A percentile compares a stretch with the other conserved stretches of the same genome.
Conservation (phyloP, 2,329 filamentous ascomycete species). For the Endoconidiophora polonica region DNA sequence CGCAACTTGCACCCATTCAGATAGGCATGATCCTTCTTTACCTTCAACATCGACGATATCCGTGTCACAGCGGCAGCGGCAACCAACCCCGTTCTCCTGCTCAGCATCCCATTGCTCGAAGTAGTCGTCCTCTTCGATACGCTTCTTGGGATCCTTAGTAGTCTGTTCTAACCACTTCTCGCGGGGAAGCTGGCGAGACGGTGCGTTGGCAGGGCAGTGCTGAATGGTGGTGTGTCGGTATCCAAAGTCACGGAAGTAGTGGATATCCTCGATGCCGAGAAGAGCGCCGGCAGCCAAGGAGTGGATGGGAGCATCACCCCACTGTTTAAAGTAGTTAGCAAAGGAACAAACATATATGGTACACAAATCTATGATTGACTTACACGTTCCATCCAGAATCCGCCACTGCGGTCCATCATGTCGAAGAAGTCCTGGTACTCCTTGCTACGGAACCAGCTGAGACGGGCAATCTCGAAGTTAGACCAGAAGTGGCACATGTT, state of each 20-base stretch:
- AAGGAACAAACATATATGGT: constrained; percentile 1
- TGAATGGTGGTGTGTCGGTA: constrained; percentile 98
- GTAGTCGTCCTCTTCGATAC: constrained; percentile 85
- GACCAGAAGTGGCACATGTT: constrained; percentile 99
- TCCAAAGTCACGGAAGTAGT: constrained; percentile 98
- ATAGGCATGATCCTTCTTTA: constrained; percentile 86
- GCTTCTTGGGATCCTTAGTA: constrained; percentile 64
- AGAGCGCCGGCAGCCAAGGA: constrained; percentile 87
- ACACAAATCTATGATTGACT: constrained; percentile 15
- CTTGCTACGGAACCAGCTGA: constrained; percentile 94
- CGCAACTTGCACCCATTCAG: constrained; percentile 94
- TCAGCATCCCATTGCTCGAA: constrained; percentile 77
- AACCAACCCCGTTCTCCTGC: constrained; percentile 93
- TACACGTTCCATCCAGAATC: constrained; percentile 98
- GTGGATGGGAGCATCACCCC: constrained; percentile 97
- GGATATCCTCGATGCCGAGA: constrained; percentile 65
- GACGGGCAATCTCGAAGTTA: constrained; percentile 92
- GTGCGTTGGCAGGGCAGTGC: constrained; percentile 92
- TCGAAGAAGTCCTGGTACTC: constrained; percentile 96
- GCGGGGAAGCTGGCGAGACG: constrained; percentile 66
- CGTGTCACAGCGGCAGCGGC: constrained; percentile 89
- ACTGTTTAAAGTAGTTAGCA: constrained; percentile 38
- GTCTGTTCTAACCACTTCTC: constrained; percentile 69
- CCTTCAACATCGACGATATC: constrained; percentile 96
- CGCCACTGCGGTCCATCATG: constrained; percentile 95